Evolutionary conservation across 2,329 filamentous ascomycete genomes (phyloP), one percentile per base, ranked within the genome.

Genomic region (Verticillium isaacii): DNA sequence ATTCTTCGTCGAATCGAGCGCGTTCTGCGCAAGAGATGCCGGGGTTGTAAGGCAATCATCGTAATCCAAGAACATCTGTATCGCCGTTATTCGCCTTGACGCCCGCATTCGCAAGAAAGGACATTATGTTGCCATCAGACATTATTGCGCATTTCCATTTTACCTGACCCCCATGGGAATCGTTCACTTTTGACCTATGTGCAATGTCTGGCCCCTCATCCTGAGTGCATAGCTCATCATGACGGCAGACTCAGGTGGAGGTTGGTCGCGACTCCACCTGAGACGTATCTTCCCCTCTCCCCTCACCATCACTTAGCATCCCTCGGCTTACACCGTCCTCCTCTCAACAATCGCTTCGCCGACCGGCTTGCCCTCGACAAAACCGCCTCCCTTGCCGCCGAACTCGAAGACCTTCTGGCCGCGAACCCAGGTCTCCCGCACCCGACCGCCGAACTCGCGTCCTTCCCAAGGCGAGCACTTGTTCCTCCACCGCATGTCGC

Each of bases 401-500:
- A 90, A 80, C 65, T 85, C 83, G 73, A 90, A 96, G n/a, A 97
- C 83, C 72, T 84, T 88, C 66, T 78, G 79, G 0, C 93, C 93
- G 7, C 93, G 82, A 64, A 97, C 71, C 90, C 92, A 97, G 8
- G 93, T 97, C 82, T 96, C 91, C 62, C 78, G 81, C 12, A 97
- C 93, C 63, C 92, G 85, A 1, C 93, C 93, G 56, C 82, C 84
- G 69, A 97, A 88, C 36, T 80, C 82, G 74, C 89, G 90, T 23
- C 91, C 91, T 73, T 97, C 90, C 82, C 96, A 97, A 0, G 93
- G 93, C 61, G 89, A 93, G 80, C 92, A 93, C 71, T 92, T 92
- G 76, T 97, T 97, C 75, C 92, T 89, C 85, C 96, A 99, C 67
- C 95, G 84, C 93, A 99, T 96, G 58, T 92, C 92, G 64, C 85